Evolutionary conservation across 1,139 yeast species (phyloP).

Genomic region (Yamadazyma kanchanaburiensis): DNA sequence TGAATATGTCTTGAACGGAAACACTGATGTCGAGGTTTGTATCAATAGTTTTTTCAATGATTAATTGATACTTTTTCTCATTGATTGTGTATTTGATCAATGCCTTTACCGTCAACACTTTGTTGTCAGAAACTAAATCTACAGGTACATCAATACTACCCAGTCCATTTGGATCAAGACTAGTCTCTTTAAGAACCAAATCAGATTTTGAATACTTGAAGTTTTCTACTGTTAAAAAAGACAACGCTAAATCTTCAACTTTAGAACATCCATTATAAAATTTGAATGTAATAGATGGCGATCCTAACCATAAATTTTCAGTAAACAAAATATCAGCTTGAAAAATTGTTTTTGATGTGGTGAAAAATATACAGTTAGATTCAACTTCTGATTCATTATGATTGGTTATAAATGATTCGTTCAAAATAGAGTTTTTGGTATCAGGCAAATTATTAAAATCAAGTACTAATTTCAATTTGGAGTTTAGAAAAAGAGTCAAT

Average conservation of each 20-base stretch:
- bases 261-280: constrained; percentile 7
- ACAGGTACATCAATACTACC: constrained; percentile 20
- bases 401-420: constrained; percentile 8
- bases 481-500: constrained; percentile 18
- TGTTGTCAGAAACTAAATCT: constrained; percentile 22
- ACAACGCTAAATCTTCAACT: constrained; percentile 6
- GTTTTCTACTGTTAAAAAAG: constrained; percentile 6
- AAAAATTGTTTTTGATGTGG: constrained; percentile 7
- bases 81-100: constrained; percentile 25
- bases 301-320: constrained; percentile 7
- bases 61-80: constrained; percentile 20
- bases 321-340: constrained; percentile 6
- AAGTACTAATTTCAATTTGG: constrained; percentile 15
- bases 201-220: constrained; percentile 3
- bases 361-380: constrained; percentile 9
- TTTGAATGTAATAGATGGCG: constrained; percentile 7
- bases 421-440: constrained; percentile 11
- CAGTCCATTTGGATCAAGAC: constrained; percentile 16
- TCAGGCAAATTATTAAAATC: constrained; percentile 4
- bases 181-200: background rate
- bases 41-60: constrained; percentile 35
- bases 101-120: constrained; percentile 25
- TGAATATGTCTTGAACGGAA: constrained; percentile 74
- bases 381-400: constrained; percentile 2
- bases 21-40: constrained; percentile 59